Evolutionary conservation across 2,329 filamentous ascomycete genomes (phyloP).

Genomic region (Trichoderma hamatum): DNA sequence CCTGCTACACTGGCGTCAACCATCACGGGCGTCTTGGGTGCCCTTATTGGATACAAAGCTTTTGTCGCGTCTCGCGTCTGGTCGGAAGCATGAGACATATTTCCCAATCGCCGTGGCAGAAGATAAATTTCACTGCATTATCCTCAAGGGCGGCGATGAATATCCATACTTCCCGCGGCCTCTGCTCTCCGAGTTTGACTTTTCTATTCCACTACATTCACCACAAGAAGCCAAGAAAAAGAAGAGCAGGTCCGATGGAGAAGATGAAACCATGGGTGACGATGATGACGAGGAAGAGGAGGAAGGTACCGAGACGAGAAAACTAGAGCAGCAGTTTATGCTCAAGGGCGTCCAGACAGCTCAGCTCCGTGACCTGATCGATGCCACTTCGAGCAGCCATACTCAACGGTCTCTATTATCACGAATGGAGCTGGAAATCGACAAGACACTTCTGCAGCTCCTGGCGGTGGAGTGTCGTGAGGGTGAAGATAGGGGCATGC

Average conservation of each 20-base stretch:
- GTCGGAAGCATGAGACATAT: conserved; percentile 86
- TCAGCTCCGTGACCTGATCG: conserved; percentile 74
- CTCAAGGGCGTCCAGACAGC: conserved; percentile 71
- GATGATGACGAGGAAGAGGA: conserved; percentile 40
- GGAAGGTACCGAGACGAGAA: conserved; percentile 54
- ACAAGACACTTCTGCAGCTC: conserved; percentile 88
- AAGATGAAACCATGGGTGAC: conserved; percentile 14
- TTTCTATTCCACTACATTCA: conserved; percentile 77
- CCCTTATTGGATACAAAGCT: conserved; percentile 88
- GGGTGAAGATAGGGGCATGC: conserved; percentile 92
- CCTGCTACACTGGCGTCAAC: conserved; percentile 85
- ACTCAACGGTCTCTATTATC: conserved; percentile 69
- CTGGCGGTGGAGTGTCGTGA: conserved; percentile 88
- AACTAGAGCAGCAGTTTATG: conserved; percentile 80
- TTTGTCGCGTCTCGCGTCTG: conserved; percentile 78
- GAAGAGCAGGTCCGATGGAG: conserved; percentile 33
- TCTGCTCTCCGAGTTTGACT: conserved; percentile 89
- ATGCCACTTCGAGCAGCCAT: conserved; percentile 61
- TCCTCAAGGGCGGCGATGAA: conserved; percentile 91
- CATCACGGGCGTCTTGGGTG: conserved; percentile 85
- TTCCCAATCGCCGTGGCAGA: conserved; percentile 94
- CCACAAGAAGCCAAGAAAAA: conserved; percentile 43
- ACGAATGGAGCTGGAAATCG: conserved; percentile 77
- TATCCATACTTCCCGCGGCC: conserved; percentile 93
- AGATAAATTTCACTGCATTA: conserved; percentile 96